Conservation (phyloP, 176 grass and related monocot species). For the Cymbopogon citratus region DNA sequence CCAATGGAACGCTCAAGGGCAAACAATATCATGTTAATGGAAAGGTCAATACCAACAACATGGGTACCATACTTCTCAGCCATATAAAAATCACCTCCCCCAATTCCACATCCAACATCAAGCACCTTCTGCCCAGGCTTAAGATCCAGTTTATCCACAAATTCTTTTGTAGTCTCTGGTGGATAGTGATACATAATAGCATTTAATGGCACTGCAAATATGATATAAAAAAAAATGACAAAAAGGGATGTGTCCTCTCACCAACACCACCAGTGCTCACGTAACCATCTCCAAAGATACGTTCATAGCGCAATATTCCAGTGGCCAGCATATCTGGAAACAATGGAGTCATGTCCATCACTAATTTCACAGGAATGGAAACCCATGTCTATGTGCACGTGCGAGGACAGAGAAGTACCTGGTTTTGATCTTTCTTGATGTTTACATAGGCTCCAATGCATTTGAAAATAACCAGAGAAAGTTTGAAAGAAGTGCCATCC, state of each 20-base stretch:
- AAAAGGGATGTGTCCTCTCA: constrained; percentile 24
- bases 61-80: constrained; percentile 84
- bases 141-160: constrained; percentile 72
- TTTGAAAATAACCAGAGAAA: constrained; percentile 77
- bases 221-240: not conserved
- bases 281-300: constrained; percentile 87
- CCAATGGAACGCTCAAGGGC: constrained; percentile 85
- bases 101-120: constrained; percentile 95
- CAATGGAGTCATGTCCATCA: not conserved
- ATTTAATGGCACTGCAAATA: constrained; percentile 5
- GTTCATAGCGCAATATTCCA: constrained; percentile 90
- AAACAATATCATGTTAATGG: constrained; percentile 94
- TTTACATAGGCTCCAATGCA: constrained; percentile 89
- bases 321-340: constrained; percentile 83
- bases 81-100: constrained; percentile 98
- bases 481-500: constrained; percentile 61
- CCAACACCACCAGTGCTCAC: constrained; percentile 94
- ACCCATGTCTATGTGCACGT: not conserved
- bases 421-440: constrained; percentile 97
- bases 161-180: constrained; percentile 93
- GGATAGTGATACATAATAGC: not conserved
- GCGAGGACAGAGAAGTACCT: constrained; percentile 42
- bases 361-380: constrained; percentile 4
- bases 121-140: constrained; percentile 87
- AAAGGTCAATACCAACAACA: constrained; percentile 93